phyloP scores from a whole-genome alignment of 2,329 filamentous ascomycete species.

The Ophiocordyceps polyrhachis-furcata region DNA sequence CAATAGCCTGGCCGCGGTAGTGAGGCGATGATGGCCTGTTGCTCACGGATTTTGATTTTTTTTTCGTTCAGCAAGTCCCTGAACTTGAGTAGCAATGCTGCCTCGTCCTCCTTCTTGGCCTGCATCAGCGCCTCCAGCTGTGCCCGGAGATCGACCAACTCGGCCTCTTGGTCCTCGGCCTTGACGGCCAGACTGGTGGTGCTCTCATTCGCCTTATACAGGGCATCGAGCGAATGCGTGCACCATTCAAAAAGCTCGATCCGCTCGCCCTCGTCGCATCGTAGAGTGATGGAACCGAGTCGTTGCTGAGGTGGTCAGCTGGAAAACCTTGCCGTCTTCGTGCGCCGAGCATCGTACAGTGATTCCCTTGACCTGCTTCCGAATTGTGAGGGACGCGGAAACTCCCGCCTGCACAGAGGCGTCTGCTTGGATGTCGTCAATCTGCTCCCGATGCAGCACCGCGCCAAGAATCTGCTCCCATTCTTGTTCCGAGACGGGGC shows the following conservation, averaged over 20 bases:
- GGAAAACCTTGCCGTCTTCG: conserved; percentile 1
- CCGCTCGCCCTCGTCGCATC: conserved; percentile 34
- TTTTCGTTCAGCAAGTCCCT: conserved; percentile 56
- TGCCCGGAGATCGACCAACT: conserved; percentile 36
- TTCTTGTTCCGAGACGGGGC: conserved; percentile 38
- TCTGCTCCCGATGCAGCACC: conserved; percentile 32
- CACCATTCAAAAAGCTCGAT: conserved; percentile 57
- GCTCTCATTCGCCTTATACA: conserved; percentile 23
- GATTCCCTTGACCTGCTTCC: conserved; percentile 48
- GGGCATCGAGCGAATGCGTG: conserved; percentile 32
- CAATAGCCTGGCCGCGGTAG: conserved; percentile 18
- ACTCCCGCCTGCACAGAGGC: conserved; percentile 36
- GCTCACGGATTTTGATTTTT: conserved; percentile 60
- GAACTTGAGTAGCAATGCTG: conserved; percentile 49
- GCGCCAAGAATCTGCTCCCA: conserved; percentile 45
- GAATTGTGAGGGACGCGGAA: conserved; percentile 40
- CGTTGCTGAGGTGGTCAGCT: conserved; percentile 34
- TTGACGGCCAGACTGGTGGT: conserved; percentile 22
- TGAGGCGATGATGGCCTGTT: conserved; percentile 39
- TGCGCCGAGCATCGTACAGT: conserved; percentile 26
- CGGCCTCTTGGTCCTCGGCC: conserved; percentile 29
- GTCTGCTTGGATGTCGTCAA: conserved; percentile 37
- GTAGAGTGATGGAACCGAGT: conserved; percentile 44
- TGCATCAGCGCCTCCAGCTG: conserved; percentile 48
- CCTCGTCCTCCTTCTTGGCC: conserved; percentile 49